Percentiles rank a stretch among this genome's conserved stretches.
Evolutionary conservation across 495 filamentous ascomycete species (phyloP).

Genomic region (Melanomma pulvis-pyrius): DNA sequence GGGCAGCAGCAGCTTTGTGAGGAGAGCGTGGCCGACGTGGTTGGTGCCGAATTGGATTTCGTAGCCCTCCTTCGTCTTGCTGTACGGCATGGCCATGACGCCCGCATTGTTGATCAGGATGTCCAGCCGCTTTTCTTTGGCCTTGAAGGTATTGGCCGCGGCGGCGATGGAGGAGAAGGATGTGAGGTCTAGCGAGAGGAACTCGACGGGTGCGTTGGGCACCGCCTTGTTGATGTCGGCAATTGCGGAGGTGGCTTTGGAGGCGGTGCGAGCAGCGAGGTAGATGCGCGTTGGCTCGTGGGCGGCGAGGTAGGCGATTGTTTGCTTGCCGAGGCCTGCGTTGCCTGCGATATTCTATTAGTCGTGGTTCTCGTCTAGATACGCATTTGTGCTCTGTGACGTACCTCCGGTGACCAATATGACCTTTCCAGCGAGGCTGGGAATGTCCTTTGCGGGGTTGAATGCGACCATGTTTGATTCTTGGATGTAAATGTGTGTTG

Average conservation of each 20-base stretch:
- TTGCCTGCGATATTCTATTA: constrained; percentile 52
- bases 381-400: neutral
- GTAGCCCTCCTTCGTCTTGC: constrained; percentile 45
- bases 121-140: constrained; percentile 41
- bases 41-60: constrained; percentile 61
- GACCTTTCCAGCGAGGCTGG: constrained; percentile 44
- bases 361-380: neutral
- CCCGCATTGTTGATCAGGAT: constrained; percentile 41
- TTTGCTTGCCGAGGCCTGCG: constrained; percentile 57
- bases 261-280: constrained; percentile 58
- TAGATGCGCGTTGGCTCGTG: constrained; percentile 56
- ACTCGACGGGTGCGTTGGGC: constrained; percentile 46
- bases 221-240: constrained; percentile 45
- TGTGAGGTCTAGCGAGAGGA: constrained; percentile 53
- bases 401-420: constrained; percentile 49
- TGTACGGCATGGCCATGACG: constrained; percentile 32
- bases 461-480: constrained; percentile 31
- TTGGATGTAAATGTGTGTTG: neutral
- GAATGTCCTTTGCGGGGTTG: constrained; percentile 44
- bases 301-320: constrained; percentile 56
- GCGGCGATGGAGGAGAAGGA: constrained; percentile 51
- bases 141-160: constrained; percentile 49
- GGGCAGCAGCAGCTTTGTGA: constrained; percentile 37
- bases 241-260: constrained; percentile 55
- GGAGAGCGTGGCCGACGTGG: constrained; percentile 37